Evolutionary conservation across 2,329 filamentous ascomycete genomes (phyloP).

Genomic region (Xylariaceae sp.): DNA sequence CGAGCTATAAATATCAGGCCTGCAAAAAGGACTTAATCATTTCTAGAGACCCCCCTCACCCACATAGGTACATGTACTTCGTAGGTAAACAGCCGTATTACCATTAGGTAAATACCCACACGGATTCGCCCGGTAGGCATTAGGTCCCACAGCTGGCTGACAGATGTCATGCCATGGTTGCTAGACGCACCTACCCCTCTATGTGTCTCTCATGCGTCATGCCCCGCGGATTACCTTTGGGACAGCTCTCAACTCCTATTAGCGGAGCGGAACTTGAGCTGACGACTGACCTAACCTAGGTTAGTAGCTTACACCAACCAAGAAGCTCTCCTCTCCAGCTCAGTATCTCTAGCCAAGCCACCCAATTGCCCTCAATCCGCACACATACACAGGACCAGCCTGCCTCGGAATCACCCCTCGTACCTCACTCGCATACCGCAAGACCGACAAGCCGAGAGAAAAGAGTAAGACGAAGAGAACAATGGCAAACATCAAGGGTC

Average conservation of each 20-base stretch:
- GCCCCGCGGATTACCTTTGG: not conserved
- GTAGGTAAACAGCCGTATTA: too few relatives aligned
- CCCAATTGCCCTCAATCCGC: constrained; percentile 11
- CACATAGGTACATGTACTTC: too few relatives aligned
- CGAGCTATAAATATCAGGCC: too few relatives aligned
- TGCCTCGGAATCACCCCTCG: too few relatives aligned
- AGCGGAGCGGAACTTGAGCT: too few relatives aligned
- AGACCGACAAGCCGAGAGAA: not conserved
- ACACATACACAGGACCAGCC: not conserved
- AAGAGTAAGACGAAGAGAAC: not conserved
- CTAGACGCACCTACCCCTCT: not conserved
- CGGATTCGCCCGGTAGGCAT: too few relatives aligned
- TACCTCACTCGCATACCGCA: constrained; percentile 5
- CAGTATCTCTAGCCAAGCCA: not conserved
- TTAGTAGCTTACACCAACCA: not conserved
- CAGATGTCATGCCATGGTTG: not conserved
- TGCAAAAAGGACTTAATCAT: too few relatives aligned
- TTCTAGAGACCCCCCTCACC: too few relatives aligned
- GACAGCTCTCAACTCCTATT: too few relatives aligned
- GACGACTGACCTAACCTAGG: too few relatives aligned
- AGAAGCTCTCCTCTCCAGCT: not conserved
- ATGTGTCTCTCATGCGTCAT: not conserved
- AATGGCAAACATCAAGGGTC: constrained; percentile 57
- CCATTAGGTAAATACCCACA: too few relatives aligned
- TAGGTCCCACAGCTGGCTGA: not conserved